These are phyloP conservation scores for Carex cristatella DNA, from an alignment of 176 grass and related monocot species.

Conservation along the genomic window DNA sequence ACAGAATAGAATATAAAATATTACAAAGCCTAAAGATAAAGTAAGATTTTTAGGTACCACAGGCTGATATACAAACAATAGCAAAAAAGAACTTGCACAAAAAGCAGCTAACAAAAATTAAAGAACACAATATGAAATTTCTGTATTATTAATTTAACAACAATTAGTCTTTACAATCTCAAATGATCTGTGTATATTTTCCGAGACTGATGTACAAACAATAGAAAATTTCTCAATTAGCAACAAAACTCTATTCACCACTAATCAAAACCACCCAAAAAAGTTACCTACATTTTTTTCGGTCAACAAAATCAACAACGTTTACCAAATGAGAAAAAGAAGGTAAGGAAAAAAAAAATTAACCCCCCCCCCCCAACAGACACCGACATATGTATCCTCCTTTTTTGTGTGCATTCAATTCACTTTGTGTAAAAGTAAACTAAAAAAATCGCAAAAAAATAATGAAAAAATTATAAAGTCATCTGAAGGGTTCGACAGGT, in stretches of 20 bases:
- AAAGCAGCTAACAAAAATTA: neutral
- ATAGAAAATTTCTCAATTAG: conserved; percentile 3
- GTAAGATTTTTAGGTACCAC: neutral
- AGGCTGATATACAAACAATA: no score
- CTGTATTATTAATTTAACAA: neutral
- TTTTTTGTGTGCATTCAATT: neutral
- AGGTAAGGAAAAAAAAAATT: neutral
- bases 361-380: no score
- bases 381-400: neutral
- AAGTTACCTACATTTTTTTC: neutral
- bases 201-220: neutral
- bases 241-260: conserved; percentile 9
- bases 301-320: neutral
- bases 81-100: no score
- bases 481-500: conserved; percentile 95
- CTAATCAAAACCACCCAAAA: neutral
- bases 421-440: neutral
- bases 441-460: neutral
- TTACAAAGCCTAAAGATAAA: neutral
- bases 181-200: neutral
- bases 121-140: neutral
- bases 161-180: conserved; percentile 2
- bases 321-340: neutral
- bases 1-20: neutral
- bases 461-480: conserved; percentile 30